phyloP scores from a whole-genome alignment of 805 yeast species.

The Ascoidea rubescens region DNA sequence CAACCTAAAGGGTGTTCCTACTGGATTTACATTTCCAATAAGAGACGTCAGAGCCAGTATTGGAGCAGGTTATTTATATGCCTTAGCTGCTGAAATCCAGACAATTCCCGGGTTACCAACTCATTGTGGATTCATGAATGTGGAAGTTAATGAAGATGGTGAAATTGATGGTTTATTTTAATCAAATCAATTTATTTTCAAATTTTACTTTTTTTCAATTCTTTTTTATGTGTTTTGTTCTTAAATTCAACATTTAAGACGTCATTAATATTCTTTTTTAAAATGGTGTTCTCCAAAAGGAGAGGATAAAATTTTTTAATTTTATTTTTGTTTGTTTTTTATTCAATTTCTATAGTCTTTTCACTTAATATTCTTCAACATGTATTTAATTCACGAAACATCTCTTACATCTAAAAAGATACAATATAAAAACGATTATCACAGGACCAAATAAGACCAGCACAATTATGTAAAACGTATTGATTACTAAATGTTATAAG shows the following conservation, averaged over 20 bases:
- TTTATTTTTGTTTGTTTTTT: not conserved
- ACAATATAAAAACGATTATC: no score
- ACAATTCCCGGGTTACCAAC: slow-evolving; percentile 83
- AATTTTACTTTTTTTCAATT: no score
- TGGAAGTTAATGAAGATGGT: slow-evolving; percentile 67
- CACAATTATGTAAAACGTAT: no score
- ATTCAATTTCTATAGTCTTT: no score
- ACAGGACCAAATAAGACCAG: no score
- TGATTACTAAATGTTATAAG: no score
- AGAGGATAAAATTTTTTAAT: not conserved
- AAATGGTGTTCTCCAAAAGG: not conserved
- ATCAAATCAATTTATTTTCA: slow-evolving; percentile 1
- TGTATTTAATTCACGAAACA: not conserved
- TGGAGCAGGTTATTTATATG: slow-evolving; percentile 79
- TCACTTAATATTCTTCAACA: not conserved
- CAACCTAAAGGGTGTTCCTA: slow-evolving; percentile 69
- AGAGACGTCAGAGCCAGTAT: slow-evolving; percentile 66
- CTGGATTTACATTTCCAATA: slow-evolving; percentile 67
- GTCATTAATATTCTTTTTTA: no score
- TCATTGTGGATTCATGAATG: slow-evolving; percentile 77
- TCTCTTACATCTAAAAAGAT: no score
- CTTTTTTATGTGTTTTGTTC: not conserved
- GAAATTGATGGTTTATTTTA: slow-evolving; percentile 72
- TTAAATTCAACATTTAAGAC: not conserved
- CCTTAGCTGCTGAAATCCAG: slow-evolving; percentile 75